A percentile compares a stretch with the other conserved stretches of the same genome.
Conservation (phyloP, 495 filamentous ascomycete genomes). For the Lophiostoma macrostomum region DNA sequence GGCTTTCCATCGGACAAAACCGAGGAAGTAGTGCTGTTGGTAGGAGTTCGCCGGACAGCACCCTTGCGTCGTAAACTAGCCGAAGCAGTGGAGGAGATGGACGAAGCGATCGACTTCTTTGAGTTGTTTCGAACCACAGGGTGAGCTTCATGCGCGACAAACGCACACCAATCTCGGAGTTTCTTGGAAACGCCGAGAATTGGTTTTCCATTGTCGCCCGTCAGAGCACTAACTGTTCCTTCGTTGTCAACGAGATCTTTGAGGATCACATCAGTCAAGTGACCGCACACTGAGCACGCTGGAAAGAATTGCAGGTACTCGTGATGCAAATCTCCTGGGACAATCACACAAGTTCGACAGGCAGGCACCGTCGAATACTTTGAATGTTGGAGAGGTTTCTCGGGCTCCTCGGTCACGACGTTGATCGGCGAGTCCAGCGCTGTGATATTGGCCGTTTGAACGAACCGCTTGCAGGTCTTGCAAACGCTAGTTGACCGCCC, state of each 20-base stretch:
- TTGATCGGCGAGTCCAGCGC: background rate
- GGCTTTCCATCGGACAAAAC: too few relatives aligned
- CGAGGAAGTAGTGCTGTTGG: too few relatives aligned
- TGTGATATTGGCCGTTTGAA: background rate
- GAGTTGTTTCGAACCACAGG: background rate
- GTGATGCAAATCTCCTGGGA: background rate
- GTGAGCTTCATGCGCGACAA: background rate
- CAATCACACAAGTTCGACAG: background rate
- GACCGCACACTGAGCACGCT: constrained; percentile 1
- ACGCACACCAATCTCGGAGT: background rate
- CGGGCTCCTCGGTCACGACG: background rate
- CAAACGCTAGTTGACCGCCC: background rate
- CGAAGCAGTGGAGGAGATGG: too few relatives aligned
- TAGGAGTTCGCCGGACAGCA: too few relatives aligned
- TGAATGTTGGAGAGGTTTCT: background rate
- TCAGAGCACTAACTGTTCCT: background rate
- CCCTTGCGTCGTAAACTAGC: too few relatives aligned
- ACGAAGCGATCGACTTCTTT: too few relatives aligned
- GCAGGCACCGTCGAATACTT: background rate
- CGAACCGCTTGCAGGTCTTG: background rate
- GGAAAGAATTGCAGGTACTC: constrained; percentile 9
- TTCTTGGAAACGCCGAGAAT: background rate
- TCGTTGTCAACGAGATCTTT: background rate
- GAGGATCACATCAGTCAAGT: constrained; percentile 1
- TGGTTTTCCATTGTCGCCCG: background rate